Evolutionary conservation across 1,284 basidiomycete genomes (phyloP).

Genomic region (Leccinum proximum): DNA sequence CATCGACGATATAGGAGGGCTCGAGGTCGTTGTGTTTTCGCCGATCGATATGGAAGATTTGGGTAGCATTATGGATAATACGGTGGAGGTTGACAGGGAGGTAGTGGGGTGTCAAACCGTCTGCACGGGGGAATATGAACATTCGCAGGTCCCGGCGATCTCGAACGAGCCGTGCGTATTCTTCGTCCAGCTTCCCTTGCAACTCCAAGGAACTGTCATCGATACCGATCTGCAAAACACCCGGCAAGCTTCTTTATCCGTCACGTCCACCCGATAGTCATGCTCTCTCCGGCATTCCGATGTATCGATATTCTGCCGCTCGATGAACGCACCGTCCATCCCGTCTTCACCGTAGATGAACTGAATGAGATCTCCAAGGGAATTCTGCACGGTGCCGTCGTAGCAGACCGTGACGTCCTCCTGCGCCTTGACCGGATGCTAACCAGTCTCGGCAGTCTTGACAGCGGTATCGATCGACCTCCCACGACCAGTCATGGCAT

Average conservation of each 20-base stretch:
- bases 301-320: constrained; percentile 91
- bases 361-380: constrained; percentile 92
- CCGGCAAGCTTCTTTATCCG: constrained; percentile 70
- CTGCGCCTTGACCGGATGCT: constrained; percentile 98
- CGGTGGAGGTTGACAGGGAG: constrained; percentile 94
- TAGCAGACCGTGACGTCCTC: constrained; percentile 99
- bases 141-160: constrained; percentile 78
- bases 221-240: constrained; percentile 91
- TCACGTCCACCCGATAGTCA: constrained; percentile 92
- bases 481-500: constrained; percentile 99
- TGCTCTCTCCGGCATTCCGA: constrained; percentile 86
- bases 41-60: constrained; percentile 95
- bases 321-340: constrained; percentile 95
- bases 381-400: constrained; percentile 98
- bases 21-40: constrained; percentile 93
- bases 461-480: constrained; percentile 99
- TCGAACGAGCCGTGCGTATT: constrained; percentile 74
- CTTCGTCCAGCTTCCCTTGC: constrained; percentile 87
- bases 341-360: constrained; percentile 99
- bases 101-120: constrained; percentile 72
- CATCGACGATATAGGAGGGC: constrained; percentile 84
- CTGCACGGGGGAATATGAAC: constrained; percentile 86
- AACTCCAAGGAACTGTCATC: constrained; percentile 88
- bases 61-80: constrained; percentile 93
- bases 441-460: constrained; percentile 99